Percentiles rank a stretch among this genome's conserved stretches.
Conservation (phyloP, 2,329 filamentous ascomycete species). For the Apiospora phragmitis region DNA sequence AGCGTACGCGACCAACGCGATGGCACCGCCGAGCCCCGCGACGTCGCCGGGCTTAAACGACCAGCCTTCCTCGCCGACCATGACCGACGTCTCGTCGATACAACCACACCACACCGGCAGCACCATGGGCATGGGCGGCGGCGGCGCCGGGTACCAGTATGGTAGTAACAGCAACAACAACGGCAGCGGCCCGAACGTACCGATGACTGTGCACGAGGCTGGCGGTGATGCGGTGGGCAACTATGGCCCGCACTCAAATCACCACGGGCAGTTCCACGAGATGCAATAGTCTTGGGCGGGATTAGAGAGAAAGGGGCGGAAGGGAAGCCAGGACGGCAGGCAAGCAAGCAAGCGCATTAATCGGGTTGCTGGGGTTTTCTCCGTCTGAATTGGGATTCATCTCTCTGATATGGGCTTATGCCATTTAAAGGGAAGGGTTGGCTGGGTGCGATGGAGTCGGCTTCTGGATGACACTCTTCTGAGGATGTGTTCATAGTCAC, state of each 20-base stretch:
- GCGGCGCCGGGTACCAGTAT: background rate
- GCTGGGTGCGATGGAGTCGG: background rate
- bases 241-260: slow-evolving; percentile 30
- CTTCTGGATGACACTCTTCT: background rate
- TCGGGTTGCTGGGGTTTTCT: background rate
- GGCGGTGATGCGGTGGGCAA: slow-evolving; percentile 34
- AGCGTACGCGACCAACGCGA: background rate
- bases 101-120: slow-evolving; percentile 20
- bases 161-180: slow-evolving; percentile 26
- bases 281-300: slow-evolving; percentile 21
- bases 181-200: slow-evolving; percentile 25
- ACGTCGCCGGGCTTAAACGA: slow-evolving; percentile 25
- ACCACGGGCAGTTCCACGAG: slow-evolving; percentile 43
- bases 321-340: background rate
- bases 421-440: background rate
- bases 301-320: background rate
- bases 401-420: background rate
- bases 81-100: slow-evolving; percentile 24
- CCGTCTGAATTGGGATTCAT: background rate
- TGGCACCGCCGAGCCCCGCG: background rate
- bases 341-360: background rate
- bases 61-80: slow-evolving; percentile 27
- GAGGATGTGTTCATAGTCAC: background rate
- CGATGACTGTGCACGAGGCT: slow-evolving; percentile 39
- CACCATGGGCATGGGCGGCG: background rate